Percentiles rank a stretch among this genome's conserved stretches.
These are phyloP conservation scores for Pistacia integerrima DNA, from an alignment of 345 rosid species.

Conservation along the genomic window DNA sequence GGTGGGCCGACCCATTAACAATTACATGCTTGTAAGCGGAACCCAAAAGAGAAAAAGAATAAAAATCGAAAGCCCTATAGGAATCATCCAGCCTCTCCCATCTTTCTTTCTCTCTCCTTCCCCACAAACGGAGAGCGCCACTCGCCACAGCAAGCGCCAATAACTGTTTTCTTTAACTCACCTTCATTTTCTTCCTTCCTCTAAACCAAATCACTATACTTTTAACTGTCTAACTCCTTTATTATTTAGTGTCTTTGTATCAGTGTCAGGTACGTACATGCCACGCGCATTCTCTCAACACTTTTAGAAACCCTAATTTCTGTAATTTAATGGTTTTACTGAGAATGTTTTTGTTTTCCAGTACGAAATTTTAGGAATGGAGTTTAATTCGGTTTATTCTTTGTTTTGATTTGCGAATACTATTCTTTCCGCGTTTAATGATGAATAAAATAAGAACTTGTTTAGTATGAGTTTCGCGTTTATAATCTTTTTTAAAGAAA, in stretches of 20 bases:
- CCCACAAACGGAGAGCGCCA: not conserved
- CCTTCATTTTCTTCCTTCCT: not conserved
- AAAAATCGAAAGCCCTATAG: not conserved
- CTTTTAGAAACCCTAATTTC: constrained; percentile 8
- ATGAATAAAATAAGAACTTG: not conserved
- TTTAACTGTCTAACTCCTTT: not conserved
- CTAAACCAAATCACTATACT: not conserved
- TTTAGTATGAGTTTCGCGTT: no score
- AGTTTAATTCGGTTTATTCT: no score
- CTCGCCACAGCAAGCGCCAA: not conserved
- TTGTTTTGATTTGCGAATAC: not conserved
- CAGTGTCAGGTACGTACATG: not conserved
- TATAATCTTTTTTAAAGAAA: no score
- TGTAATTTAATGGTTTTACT: not conserved
- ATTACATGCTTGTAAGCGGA: not conserved
- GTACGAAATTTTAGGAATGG: not conserved
- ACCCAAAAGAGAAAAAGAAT: not conserved
- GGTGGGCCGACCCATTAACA: no score
- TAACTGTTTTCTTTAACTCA: not conserved
- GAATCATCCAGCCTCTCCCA: not conserved
- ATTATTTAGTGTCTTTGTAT: not conserved
- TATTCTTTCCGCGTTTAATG: not conserved
- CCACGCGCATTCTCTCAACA: not conserved
- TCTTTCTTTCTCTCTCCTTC: not conserved
- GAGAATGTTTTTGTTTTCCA: not conserved